A percentile compares a stretch with the other conserved stretches of the same genome.
These are phyloP conservation scores for Backusella parvicylindrica DNA, from an alignment of 192 early-diverging fungal genomes.

Conservation along the genomic window DNA sequence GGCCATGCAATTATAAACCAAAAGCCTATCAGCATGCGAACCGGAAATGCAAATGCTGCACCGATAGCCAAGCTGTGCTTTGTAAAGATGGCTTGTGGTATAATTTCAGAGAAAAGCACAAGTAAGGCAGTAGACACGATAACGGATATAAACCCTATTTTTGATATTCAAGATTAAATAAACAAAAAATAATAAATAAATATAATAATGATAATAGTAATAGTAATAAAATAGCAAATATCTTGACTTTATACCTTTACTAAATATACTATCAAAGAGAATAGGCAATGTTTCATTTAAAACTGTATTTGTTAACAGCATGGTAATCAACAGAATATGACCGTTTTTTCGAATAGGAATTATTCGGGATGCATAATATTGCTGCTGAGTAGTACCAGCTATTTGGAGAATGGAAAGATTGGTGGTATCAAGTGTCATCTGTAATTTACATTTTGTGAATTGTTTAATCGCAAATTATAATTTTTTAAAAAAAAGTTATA, in stretches of 20 bases:
- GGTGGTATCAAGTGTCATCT: constrained; percentile 82
- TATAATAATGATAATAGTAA: neutral
- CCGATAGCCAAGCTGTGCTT: constrained; percentile 87
- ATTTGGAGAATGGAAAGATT: constrained; percentile 76
- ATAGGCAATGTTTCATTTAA: constrained; percentile 90
- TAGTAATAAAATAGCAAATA: neutral
- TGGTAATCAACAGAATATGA: constrained; percentile 84
- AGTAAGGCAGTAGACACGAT: constrained; percentile 79
- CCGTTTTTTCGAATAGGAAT: constrained; percentile 84
- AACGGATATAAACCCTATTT: constrained; percentile 68
- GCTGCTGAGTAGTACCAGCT: constrained; percentile 69
- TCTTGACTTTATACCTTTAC: constrained; percentile 40
- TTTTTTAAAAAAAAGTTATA: neutral
- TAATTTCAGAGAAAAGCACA: constrained; percentile 92
- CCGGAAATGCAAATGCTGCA: constrained; percentile 79
- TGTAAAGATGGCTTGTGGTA: constrained; percentile 90
- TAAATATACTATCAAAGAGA: constrained; percentile 65
- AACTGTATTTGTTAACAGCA: constrained; percentile 85
- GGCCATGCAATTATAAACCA: constrained; percentile 72
- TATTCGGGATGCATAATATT: constrained; percentile 69
- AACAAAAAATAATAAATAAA: too few relatives aligned
- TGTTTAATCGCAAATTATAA: neutral
- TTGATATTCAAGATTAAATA: neutral
- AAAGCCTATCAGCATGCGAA: constrained; percentile 53
- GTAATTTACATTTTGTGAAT: neutral